Base-by-base conservation (phyloP, 257 asterid species). In the Schizonepeta tenuifolia region DNA sequence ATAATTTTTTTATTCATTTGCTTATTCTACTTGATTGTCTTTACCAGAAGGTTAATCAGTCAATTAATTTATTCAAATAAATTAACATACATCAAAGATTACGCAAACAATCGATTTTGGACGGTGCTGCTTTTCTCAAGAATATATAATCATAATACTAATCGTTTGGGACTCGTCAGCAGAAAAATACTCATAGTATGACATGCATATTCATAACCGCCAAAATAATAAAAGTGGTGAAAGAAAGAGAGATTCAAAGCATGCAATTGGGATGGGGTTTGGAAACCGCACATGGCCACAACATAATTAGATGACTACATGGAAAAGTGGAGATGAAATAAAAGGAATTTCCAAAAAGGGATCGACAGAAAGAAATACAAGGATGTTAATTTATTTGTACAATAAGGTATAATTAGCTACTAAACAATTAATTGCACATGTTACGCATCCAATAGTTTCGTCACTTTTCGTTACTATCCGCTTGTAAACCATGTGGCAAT, bases 271-370 rank as follows among this genome's bases (percentile, higher is more conserved):
- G 28, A 74, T 57, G 62, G 11, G 57, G 60, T 65, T 53, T 18
- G 67, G 57, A 64, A 73, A 56, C 47, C 5, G 64, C 79, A 67
- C 79, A 68, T 67, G 79, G 64, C 53, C 64, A 47, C 64, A 67
- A 67, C 69, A 35, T 58, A 31, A 31, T 28, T 31, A 38, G 33
- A 26, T 59, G 44, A 58, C 31, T 4, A 50, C 17, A 35, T 35
- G 1, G 40, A 73, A 58, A 74, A 18, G 55, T 21, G 20, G 36
- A 47, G 2, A 31, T 13, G 18, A 74, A 20, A 10, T 8, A 55
- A 73, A 66, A 22, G 56, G 56, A 49, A n/a, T 31, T 75, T 65
- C 17, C 69, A 22, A 35, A 36, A 49, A 49, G 24, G 69, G 54
- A 3, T 56, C n/a, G 55, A 66, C 69, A 28, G 1, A 18, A 24